Evolutionary conservation across 352 stramenopile species (phyloP), one percentile per base, ranked within the genome.

Genomic region (Phytophthora hibernalis): DNA sequence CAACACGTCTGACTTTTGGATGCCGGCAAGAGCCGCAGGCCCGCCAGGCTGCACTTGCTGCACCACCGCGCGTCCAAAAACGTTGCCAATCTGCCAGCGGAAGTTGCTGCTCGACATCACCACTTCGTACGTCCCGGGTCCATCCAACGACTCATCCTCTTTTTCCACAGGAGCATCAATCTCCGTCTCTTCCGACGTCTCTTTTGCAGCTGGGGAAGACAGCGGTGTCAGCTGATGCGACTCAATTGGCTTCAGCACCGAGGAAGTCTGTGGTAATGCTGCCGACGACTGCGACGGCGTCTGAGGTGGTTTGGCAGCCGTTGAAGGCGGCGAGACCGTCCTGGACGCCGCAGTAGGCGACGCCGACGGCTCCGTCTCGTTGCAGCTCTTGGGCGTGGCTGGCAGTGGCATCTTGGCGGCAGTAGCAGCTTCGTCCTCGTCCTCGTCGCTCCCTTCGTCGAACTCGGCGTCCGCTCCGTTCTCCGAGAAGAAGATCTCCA

Each of bases 1-100:
- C 35, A 96, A 67, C 42, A 96, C 88, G 26, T 96, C 88, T 5
- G 88, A 87, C 70, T 96, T 96, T 61, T 92, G 86, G 49, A 96
- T 84, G 2, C 87, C 85, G 24, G 82, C 86, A 45, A 79, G 72
- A 11, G 82, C 85, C 0, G 88, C 88, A 21, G 87, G 79, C 1
- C 88, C 88, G 9, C 65, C 67, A 16, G 82, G 76, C 5, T 92
- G 80, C 18, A 96, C 88, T 65, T 80, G 78, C 53, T 95, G 85
- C 18, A 96, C 88, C 13, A 96, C 88, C 1, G 85, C 83, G 16
- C 88, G 88, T 10, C 86, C 88, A 73, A 95, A 93, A 3, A 96
- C 85, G 33, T 83, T 92, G 31, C 85, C 85, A 44, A 96, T 95
- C 61, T 92, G 83, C 88, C 88, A 96, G 61, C 78, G 72, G 26